Evolutionary conservation across 208 protist genomes (phyloP), one percentile per base, ranked within the genome.

Genomic region (Acanthamoeba lenticulata): DNA sequence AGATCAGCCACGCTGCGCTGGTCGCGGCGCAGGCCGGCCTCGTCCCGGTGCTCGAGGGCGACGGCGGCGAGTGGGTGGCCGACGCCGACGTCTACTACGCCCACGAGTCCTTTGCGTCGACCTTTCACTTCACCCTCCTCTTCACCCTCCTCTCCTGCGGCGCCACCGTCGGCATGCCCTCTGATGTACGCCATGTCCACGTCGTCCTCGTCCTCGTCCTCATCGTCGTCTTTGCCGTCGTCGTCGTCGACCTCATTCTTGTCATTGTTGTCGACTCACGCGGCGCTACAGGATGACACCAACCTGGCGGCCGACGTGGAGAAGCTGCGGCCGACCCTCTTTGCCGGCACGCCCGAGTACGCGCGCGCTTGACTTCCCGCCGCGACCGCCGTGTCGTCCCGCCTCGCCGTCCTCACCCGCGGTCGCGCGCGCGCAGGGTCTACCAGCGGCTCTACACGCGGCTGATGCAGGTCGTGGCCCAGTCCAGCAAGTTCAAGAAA

Each of bases 1-100:
- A 72, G 83, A 44, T 90, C 52, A 90, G n/a, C 38, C 83, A 90
- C 24, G 34, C 52, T 29, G 57, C 32, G 13, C 19, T 90, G 45
- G 52, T 90, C n/a, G 83, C 83, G 13, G 52, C 83, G 11, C 83
- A 90, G 57, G 83, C 83, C 21, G 83, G 83, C 19, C 57, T 90
- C 17, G 57, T 90, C n/a, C 52, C 83, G 13, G 19, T 42, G 52
- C 55, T 90, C 13, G 29, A 69, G 34, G 32, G 6, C 1, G 38
- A n/a, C n/a, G n/a, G 15, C 24, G 74, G 74, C 17, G 74, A 85
- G 6, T 85, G 83, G 47, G 36, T 69, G 38, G 32, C 32, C 34
- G 32, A 42, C 34, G 19, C 32, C 0, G 83, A 90, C 29, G 83
- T 90, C 6, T 90, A 42, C 52, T 90, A 72, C 83, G 47, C 83